These are phyloP conservation scores for Karstenula rhodostoma DNA, from an alignment of 2,329 filamentous ascomycete genomes.

Conservation along the genomic window DNA sequence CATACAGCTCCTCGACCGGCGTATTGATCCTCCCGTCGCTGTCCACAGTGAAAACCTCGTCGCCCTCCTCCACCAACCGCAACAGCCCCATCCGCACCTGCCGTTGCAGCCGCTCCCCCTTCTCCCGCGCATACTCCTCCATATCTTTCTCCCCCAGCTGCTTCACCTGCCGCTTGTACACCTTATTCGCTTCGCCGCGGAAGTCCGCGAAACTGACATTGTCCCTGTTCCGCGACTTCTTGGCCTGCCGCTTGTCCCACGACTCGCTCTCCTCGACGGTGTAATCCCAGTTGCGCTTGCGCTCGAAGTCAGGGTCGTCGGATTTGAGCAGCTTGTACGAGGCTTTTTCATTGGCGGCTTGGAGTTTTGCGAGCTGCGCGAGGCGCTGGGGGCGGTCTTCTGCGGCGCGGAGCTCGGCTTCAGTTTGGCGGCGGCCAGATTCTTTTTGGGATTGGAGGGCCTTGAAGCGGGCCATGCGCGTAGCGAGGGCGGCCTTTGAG, in stretches of 20 bases:
- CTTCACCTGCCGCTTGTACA: constrained; percentile 90
- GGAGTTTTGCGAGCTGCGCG: constrained; percentile 75
- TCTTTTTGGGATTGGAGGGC: constrained; percentile 77
- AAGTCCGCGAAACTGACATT: constrained; percentile 93
- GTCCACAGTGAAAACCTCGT: constrained; percentile 90
- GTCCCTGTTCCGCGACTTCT: constrained; percentile 82
- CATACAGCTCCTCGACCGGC: constrained; percentile 81
- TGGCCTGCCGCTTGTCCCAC: constrained; percentile 91
- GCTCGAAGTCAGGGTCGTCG: constrained; percentile 93
- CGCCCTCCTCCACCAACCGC: constrained; percentile 89
- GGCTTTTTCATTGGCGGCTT: constrained; percentile 85
- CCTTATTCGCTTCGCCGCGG: constrained; percentile 83
- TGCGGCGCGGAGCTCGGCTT: constrained; percentile 46
- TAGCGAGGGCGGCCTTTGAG: constrained; percentile 44
- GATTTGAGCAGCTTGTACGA: constrained; percentile 93
- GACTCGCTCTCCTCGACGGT: constrained; percentile 91
- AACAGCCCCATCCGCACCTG: constrained; percentile 85
- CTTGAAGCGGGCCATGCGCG: constrained; percentile 77
- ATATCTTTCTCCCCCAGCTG: constrained; percentile 75
- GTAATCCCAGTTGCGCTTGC: constrained; percentile 98
- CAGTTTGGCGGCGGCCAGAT: constrained; percentile 69
- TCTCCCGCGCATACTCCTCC: constrained; percentile 86
- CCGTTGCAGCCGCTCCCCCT: constrained; percentile 82
- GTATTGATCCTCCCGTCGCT: constrained; percentile 90
- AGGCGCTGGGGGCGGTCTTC: constrained; percentile 39